These are phyloP conservation scores for Isabelozyma pseudorhagii DNA, from an alignment of 805 yeast species.

Conservation along the genomic window DNA sequence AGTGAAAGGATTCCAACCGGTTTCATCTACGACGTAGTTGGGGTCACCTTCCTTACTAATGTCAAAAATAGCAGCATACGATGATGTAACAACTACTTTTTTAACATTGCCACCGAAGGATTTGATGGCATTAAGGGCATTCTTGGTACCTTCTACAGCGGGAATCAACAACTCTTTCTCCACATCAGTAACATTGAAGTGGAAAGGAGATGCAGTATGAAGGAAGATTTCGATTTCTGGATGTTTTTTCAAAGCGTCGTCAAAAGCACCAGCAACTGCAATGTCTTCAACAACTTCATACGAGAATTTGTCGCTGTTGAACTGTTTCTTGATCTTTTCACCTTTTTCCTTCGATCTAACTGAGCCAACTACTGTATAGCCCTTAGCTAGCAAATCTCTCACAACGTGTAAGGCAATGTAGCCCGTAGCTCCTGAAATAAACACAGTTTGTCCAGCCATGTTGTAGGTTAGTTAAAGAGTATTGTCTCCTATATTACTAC, in stretches of 20 bases:
- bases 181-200: slow-evolving; percentile 9
- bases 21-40: slow-evolving; percentile 16
- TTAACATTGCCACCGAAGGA: slow-evolving; percentile 12
- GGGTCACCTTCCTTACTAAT: background rate
- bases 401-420: slow-evolving; percentile 26
- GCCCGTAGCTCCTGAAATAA: slow-evolving; percentile 33
- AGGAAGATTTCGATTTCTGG: slow-evolving; percentile 17
- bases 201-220: slow-evolving; percentile 22
- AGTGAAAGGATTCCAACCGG: slow-evolving; percentile 37
- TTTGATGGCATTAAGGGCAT: slow-evolving; percentile 15
- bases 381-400: slow-evolving; percentile 16
- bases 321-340: slow-evolving; percentile 22
- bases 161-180: slow-evolving; percentile 18
- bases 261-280: slow-evolving; percentile 14
- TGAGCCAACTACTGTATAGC: slow-evolving; percentile 22
- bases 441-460: slow-evolving; percentile 8
- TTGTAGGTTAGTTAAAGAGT: background rate
- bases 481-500: no score
- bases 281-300: slow-evolving; percentile 16
- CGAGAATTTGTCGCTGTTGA: slow-evolving; percentile 14
- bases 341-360: slow-evolving; percentile 22
- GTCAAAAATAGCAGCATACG: slow-evolving; percentile 5
- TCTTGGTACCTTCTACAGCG: slow-evolving; percentile 21
- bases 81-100: slow-evolving; percentile 16
- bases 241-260: slow-evolving; percentile 17